phyloP scores from a whole-genome alignment of 192 early-diverging fungal species.

The Mortierella alpina region DNA sequence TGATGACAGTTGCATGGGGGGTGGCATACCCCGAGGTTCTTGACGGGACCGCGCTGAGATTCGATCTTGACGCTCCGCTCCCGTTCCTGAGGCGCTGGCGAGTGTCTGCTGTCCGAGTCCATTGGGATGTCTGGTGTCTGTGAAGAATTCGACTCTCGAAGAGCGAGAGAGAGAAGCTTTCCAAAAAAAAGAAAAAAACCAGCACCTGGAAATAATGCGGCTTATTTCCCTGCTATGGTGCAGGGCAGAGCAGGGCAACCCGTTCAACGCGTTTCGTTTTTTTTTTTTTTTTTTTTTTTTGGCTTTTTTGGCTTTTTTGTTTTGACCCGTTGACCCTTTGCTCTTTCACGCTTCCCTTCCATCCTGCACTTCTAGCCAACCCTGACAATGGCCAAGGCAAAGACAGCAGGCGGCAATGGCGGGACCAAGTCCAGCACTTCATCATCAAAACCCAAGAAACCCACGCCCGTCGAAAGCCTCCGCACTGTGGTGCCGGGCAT shows the following conservation, averaged over 20 bases:
- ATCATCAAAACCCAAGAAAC: constrained; percentile 50
- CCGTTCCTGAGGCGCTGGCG: constrained; percentile 36
- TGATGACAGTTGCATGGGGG: not conserved
- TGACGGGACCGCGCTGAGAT: constrained; percentile 28
- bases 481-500: constrained; percentile 68
- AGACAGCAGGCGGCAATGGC: constrained; percentile 13
- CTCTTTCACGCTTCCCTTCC: not conserved
- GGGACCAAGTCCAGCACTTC: not conserved
- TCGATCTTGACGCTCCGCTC: constrained; percentile 41
- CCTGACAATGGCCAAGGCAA: constrained; percentile 22
- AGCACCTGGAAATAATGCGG: too few relatives aligned
- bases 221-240: not conserved
- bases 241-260: too few relatives aligned
- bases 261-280: too few relatives aligned
- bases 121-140: constrained; percentile 6
- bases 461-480: constrained; percentile 46
- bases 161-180: too few relatives aligned
- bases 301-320: not conserved
- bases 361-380: not conserved
- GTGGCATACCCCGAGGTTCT: constrained; percentile 30
- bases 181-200: too few relatives aligned
- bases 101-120: constrained; percentile 40
- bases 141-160: too few relatives aligned
- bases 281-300: too few relatives aligned
- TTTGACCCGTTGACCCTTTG: not conserved